Evolutionary conservation across 2,329 filamentous ascomycete species (phyloP).

Genomic region (Aspergillus uvarum): DNA sequence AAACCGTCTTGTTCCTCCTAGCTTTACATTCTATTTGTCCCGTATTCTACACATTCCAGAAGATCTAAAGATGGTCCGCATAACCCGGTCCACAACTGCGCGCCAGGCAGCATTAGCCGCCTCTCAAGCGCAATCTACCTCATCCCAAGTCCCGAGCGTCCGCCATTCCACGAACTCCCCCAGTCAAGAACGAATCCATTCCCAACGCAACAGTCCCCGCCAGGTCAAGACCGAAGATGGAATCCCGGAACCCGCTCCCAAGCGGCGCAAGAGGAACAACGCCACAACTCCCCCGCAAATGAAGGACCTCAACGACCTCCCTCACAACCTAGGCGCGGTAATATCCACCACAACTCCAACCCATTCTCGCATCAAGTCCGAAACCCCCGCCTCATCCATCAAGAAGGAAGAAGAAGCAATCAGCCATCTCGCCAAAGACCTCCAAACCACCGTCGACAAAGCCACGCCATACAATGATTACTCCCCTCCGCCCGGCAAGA

Average conservation of each 20-base stretch:
- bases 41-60: neutral
- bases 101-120: slow-evolving; percentile 22
- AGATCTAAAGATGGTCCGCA: slow-evolving; percentile 21
- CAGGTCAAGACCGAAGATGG: neutral
- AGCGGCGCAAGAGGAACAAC: slow-evolving; percentile 26
- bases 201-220: neutral
- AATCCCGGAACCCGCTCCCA: slow-evolving; percentile 23
- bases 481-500: slow-evolving; percentile 6
- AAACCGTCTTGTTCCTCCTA: neutral
- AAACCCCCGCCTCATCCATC: neutral
- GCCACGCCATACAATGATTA: slow-evolving; percentile 11
- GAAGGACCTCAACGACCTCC: slow-evolving; percentile 47
- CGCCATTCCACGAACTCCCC: neutral
- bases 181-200: no score
- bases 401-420: slow-evolving; percentile 8
- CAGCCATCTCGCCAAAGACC: slow-evolving; percentile 7
- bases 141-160: neutral
- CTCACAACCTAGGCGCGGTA: slow-evolving; percentile 55
- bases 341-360: neutral
- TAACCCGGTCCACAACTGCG: slow-evolving; percentile 31
- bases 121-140: slow-evolving; percentile 8
- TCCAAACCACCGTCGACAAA: slow-evolving; percentile 22
- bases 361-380: neutral
- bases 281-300: neutral
- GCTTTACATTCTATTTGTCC: neutral